A percentile compares a stretch with the other conserved stretches of the same genome.
phyloP scores from a whole-genome alignment of 306 rosid species.

The Sicyos baderoa region DNA sequence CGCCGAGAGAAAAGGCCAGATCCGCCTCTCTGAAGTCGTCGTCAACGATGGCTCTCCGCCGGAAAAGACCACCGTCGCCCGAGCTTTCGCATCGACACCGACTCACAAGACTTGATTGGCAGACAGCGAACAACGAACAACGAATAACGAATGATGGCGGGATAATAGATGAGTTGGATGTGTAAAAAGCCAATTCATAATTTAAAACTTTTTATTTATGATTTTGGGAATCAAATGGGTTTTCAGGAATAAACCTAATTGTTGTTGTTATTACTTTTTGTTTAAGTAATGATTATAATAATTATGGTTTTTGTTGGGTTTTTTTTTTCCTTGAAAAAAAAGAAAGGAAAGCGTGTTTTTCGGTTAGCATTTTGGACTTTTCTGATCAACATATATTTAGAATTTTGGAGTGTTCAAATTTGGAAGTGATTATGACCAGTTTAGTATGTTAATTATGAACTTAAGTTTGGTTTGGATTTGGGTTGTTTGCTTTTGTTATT shows the following conservation, averaged over 20 bases:
- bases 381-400: not conserved
- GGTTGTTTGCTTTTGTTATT: not conserved
- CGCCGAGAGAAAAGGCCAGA: conserved; percentile 38
- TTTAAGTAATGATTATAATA: not conserved
- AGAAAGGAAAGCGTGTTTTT: not conserved
- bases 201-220: not conserved
- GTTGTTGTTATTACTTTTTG: no score
- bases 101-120: not conserved
- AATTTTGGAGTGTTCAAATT: not conserved
- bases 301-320: not conserved
- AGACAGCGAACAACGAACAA: not conserved
- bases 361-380: not conserved
- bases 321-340: not conserved
- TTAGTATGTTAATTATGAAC: not conserved
- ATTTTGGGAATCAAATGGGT: conserved; percentile 1
- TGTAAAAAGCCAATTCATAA: not conserved
- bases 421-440: no score
- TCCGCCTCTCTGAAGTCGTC: conserved; percentile 33
- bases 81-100: not conserved
- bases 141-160: not conserved
- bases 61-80: not conserved
- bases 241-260: not conserved
- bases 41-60: conserved; percentile 2
- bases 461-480: not conserved
- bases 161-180: conserved; percentile 1